Percentiles rank a stretch among this genome's conserved stretches.
Conservation (phyloP, 1,139 yeast species). For the Taphrina flavorubra region DNA sequence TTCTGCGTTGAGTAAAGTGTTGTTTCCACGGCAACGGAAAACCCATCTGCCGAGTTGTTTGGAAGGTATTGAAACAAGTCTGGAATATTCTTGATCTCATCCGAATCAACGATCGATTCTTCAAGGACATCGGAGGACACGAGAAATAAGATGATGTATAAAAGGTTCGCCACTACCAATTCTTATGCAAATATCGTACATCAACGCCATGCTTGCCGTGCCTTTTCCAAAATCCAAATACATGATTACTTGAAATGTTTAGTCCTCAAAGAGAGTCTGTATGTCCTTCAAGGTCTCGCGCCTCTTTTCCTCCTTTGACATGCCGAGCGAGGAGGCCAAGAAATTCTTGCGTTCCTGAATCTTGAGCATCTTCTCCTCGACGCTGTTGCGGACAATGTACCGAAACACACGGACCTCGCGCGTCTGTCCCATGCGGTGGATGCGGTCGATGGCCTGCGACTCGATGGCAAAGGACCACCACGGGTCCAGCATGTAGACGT, state of each 20-base stretch:
- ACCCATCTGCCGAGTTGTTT: not conserved
- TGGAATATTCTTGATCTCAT: not conserved
- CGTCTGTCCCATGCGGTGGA: slow-evolving; percentile 88
- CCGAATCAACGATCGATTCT: not conserved
- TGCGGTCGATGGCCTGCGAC: slow-evolving; percentile 92
- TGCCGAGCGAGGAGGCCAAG: slow-evolving; percentile 82
- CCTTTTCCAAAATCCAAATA: no score
- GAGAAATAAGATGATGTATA: no score
- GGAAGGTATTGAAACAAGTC: not conserved
- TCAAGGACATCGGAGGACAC: no score
- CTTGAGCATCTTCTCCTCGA: slow-evolving; percentile 87
- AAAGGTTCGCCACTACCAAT: not conserved
- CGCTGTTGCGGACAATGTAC: slow-evolving; percentile 79
- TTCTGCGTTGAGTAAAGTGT: slow-evolving; percentile 1
- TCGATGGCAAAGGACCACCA: slow-evolving; percentile 98
- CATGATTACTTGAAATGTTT: no score
- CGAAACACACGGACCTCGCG: slow-evolving; percentile 72
- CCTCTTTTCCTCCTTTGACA: slow-evolving; percentile 75
- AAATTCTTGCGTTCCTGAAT: slow-evolving; percentile 86
- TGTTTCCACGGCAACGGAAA: not conserved
- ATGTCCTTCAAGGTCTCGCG: slow-evolving; percentile 81
- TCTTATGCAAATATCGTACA: not conserved
- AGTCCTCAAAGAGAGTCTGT: slow-evolving; percentile 71
- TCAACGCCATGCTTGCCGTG: not conserved
- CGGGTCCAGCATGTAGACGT: slow-evolving; percentile 93